Evolutionary conservation across 202 grass and related monocot species (phyloP).

Genomic region (Carex arenaria): DNA sequence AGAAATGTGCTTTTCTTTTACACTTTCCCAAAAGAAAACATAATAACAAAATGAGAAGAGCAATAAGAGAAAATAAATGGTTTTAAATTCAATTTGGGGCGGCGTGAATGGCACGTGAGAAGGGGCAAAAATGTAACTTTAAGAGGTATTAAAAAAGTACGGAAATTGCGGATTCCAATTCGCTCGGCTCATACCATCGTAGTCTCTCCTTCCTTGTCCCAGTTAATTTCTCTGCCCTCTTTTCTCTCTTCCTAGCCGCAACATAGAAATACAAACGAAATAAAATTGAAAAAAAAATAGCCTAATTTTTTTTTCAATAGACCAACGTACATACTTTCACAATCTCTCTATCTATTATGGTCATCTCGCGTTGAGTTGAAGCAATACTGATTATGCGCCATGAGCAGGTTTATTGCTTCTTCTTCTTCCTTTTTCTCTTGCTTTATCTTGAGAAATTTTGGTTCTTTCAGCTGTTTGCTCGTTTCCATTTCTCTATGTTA

Average conservation of each 20-base stretch:
- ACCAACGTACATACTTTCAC: background rate
- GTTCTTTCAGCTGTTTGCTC: background rate
- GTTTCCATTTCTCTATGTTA: slow-evolving; percentile 7
- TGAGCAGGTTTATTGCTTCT: background rate
- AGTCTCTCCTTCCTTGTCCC: slow-evolving; percentile 36
- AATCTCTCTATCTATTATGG: background rate
- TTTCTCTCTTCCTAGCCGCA: slow-evolving; percentile 11
- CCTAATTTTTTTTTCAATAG: background rate
- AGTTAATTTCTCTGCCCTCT: background rate
- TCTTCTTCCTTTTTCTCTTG: background rate
- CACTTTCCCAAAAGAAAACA: background rate
- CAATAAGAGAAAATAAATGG: background rate
- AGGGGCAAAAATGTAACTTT: slow-evolving; percentile 18
- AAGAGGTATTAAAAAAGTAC: background rate
- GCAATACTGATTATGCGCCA: slow-evolving; percentile 13
- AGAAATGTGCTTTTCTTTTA: background rate
- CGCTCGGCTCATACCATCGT: slow-evolving; percentile 28
- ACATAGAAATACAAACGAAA: background rate
- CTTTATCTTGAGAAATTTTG: background rate
- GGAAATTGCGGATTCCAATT: slow-evolving; percentile 66
- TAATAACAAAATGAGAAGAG: background rate
- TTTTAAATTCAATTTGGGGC: slow-evolving; percentile 7
- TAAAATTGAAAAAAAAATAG: background rate
- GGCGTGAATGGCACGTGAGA: slow-evolving; percentile 7
- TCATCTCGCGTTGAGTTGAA: slow-evolving; percentile 21